Percentiles rank a stretch among this genome's conserved stretches.
phyloP scores from a whole-genome alignment of 2,329 filamentous ascomycete species.

The Cladosporium phlei region DNA sequence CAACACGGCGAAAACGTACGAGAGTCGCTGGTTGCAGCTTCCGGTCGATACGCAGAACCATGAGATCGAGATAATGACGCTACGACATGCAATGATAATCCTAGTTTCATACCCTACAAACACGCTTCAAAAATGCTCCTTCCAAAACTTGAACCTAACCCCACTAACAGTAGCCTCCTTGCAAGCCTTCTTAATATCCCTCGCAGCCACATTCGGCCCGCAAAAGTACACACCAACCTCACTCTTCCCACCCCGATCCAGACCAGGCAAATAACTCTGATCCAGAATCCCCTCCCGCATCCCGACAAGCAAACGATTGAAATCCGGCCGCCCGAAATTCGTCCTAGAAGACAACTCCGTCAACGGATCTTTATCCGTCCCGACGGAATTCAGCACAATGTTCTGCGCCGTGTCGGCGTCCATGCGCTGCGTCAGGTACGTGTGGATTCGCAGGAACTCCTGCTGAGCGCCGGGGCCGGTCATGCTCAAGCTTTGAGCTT shows the following conservation, averaged over 20 bases:
- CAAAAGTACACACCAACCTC: conserved; percentile 98
- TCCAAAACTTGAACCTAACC: conserved; percentile 97
- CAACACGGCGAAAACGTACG: neutral
- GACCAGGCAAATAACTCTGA: conserved; percentile 75
- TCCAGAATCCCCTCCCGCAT: conserved; percentile 88
- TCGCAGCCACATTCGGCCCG: conserved; percentile 74
- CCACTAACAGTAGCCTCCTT: conserved; percentile 67
- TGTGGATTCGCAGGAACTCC: conserved; percentile 96
- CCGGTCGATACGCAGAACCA: too few relatives aligned
- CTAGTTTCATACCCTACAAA: too few relatives aligned
- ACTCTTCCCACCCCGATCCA: conserved; percentile 62
- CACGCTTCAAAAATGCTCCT: conserved; percentile 72
- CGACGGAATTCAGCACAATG: conserved; percentile 93
- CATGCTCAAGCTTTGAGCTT: conserved; percentile 72
- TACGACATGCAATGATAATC: too few relatives aligned
- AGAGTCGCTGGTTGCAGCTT: too few relatives aligned
- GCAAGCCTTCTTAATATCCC: conserved; percentile 79
- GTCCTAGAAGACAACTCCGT: conserved; percentile 87
- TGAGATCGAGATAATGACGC: too few relatives aligned
- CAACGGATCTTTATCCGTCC: conserved; percentile 78
- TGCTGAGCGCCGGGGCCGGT: conserved; percentile 50
- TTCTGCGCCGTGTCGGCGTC: conserved; percentile 92
- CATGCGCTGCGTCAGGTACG: conserved; percentile 89
- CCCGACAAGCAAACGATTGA: conserved; percentile 68
- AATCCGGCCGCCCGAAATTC: conserved; percentile 93